Conservation (phyloP, 1,139 yeast species). For the Kurtzmaniella quercitrusa region DNA sequence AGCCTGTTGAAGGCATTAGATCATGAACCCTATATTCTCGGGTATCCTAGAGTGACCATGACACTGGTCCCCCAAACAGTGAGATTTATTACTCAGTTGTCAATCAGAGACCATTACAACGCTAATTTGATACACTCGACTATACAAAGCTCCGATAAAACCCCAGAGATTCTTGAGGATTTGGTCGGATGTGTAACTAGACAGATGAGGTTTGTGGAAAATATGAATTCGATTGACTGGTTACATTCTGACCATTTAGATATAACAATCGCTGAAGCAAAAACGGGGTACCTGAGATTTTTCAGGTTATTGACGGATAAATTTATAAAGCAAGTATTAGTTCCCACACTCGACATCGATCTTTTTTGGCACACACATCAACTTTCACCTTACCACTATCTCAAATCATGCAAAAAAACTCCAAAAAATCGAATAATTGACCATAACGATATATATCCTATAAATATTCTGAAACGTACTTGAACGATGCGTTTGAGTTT, state of each 20-base stretch:
- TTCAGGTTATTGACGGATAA: slow-evolving; percentile 15
- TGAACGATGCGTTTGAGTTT: slow-evolving; percentile 10
- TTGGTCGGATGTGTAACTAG: slow-evolving; percentile 26
- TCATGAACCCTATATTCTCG: neutral
- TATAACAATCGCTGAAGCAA: slow-evolving; percentile 17
- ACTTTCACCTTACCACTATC: slow-evolving; percentile 17
- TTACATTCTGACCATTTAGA: slow-evolving; percentile 17
- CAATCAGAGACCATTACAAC: neutral
- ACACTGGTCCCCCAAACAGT: no score
- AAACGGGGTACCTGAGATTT: slow-evolving; percentile 24
- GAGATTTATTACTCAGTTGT: neutral
- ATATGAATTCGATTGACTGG: slow-evolving; percentile 28
- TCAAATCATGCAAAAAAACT: slow-evolving; percentile 2
- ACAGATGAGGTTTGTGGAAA: slow-evolving; percentile 26
- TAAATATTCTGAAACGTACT: slow-evolving; percentile 13
- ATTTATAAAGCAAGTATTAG: slow-evolving; percentile 6
- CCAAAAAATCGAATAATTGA: slow-evolving; percentile 8
- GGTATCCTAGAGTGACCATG: neutral
- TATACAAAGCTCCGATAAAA: neutral
- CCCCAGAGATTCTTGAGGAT: slow-evolving; percentile 14
- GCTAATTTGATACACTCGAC: slow-evolving; percentile 2
- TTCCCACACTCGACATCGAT: slow-evolving; percentile 28
- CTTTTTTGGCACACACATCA: slow-evolving; percentile 31
- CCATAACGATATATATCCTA: slow-evolving; percentile 16
- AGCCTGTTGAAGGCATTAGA: neutral